Percentiles rank a stretch among this genome's conserved stretches.
Conservation (phyloP, 257 asterid genomes). For the Solanum ahanhuiri region DNA sequence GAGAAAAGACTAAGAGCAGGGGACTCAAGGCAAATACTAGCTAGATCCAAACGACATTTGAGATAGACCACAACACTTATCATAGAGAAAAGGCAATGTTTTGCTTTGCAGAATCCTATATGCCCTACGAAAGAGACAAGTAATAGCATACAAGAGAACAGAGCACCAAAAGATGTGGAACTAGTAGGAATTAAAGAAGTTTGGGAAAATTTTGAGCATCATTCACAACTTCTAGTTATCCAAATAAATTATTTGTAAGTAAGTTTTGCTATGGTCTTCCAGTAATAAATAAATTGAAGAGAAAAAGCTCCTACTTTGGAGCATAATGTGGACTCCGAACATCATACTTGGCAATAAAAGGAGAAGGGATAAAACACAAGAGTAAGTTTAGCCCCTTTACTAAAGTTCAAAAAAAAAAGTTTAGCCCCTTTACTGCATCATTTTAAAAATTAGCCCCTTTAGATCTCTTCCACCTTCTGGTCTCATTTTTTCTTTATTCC, state of each 20-base stretch:
- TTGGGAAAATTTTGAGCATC: not conserved
- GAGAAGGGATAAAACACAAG: not conserved
- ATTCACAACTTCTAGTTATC: not conserved
- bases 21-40: not conserved
- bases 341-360: not conserved
- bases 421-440: not conserved
- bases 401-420: no score
- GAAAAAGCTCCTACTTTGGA: not conserved
- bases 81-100: not conserved
- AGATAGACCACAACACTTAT: not conserved
- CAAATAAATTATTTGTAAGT: not conserved
- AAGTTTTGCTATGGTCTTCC: not conserved
- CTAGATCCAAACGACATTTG: not conserved
- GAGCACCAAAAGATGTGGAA: not conserved
- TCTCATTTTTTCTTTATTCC: not conserved
- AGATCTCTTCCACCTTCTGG: not conserved
- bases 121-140: not conserved
- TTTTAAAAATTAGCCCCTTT: not conserved
- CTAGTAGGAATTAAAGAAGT: not conserved
- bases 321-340: not conserved
- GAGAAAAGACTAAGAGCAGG: not conserved
- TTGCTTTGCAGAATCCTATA: not conserved
- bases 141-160: not conserved
- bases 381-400: not conserved
- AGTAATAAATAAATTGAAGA: not conserved